Conservation (phyloP, 2,329 filamentous ascomycete species). For the Cladosporium halotolerans region DNA sequence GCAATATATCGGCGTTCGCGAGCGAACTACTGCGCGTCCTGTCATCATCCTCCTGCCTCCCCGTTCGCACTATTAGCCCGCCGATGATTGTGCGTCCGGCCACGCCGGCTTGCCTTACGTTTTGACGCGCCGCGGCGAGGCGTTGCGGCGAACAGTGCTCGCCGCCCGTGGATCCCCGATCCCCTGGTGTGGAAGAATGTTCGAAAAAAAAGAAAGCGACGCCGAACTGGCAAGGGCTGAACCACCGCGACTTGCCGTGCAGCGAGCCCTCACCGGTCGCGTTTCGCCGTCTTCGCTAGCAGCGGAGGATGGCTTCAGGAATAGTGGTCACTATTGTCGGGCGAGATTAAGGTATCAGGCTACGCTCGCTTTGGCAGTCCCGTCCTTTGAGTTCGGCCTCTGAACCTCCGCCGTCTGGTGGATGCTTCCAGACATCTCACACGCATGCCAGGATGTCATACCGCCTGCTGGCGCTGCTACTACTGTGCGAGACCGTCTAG, state of each 20-base stretch:
- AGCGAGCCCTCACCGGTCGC: too few species aligned
- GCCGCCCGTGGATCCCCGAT: conserved; percentile 6
- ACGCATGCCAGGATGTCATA: not conserved
- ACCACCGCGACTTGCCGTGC: too few species aligned
- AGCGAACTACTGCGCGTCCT: conserved; percentile 9
- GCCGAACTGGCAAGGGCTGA: too few species aligned
- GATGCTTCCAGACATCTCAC: not conserved
- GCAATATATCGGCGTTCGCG: conserved; percentile 3
- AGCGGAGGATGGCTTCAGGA: too few species aligned
- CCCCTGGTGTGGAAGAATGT: not conserved
- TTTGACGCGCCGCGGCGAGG: not conserved
- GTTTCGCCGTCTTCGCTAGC: too few species aligned
- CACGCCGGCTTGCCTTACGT: conserved; percentile 6
- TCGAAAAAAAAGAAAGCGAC: too few species aligned
- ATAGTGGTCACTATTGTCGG: not conserved
- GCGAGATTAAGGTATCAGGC: not conserved
- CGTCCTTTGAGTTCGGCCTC: not conserved
- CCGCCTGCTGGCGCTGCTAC: too few species aligned
- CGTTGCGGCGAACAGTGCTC: conserved; percentile 9
- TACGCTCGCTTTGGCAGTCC: conserved; percentile 4
- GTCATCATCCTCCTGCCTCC: conserved; percentile 2
- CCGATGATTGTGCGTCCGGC: conserved; percentile 4
- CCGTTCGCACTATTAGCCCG: not conserved
- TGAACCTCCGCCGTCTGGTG: not conserved
- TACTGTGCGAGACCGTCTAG: too few species aligned